phyloP scores from a whole-genome alignment of 2,329 filamentous ascomycete species.

The Taxawa tesnikishii region DNA sequence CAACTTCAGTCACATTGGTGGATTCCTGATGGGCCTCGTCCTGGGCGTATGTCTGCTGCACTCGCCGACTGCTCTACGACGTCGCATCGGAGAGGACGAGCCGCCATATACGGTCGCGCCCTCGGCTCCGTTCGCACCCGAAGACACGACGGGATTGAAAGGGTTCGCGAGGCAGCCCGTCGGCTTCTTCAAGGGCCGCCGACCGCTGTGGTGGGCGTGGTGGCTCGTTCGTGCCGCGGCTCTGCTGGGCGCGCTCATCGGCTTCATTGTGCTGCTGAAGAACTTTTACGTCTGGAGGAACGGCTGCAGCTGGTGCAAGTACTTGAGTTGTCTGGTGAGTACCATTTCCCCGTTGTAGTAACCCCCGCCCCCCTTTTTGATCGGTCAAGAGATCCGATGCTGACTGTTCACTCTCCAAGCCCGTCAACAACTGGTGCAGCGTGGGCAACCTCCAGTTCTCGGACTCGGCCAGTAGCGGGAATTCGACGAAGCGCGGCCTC shows the following conservation, averaged over 20 bases:
- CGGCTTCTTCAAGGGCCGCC: constrained; percentile 83
- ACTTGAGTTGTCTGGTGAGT: constrained; percentile 83
- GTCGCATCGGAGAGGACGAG: constrained; percentile 56
- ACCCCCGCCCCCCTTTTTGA: too few relatives aligned
- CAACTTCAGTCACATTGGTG: constrained; percentile 95
- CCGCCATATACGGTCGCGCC: constrained; percentile 53
- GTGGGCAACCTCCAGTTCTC: constrained; percentile 27
- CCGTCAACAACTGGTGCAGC: constrained; percentile 57
- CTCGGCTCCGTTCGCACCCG: constrained; percentile 1
- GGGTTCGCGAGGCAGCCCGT: constrained; percentile 38
- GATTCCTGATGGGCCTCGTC: constrained; percentile 82
- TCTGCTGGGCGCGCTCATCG: constrained; percentile 67
- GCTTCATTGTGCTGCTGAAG: constrained; percentile 74
- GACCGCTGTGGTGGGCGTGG: constrained; percentile 95
- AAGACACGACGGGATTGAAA: constrained; percentile 15
- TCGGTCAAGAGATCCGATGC: not conserved
- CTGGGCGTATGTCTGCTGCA: constrained; percentile 80
- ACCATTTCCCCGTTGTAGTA: too few relatives aligned
- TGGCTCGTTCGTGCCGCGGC: constrained; percentile 75
- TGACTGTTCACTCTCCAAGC: constrained; percentile 25
- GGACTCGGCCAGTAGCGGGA: constrained; percentile 9
- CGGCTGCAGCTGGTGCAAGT: constrained; percentile 86
- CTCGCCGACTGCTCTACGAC: constrained; percentile 69
- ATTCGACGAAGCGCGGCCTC: constrained; percentile 6
- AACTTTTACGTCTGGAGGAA: constrained; percentile 79